A percentile compares a stretch with the other conserved stretches of the same genome.
phyloP scores from a whole-genome alignment of 257 asterid species.

The Knoxia roxburghii region DNA sequence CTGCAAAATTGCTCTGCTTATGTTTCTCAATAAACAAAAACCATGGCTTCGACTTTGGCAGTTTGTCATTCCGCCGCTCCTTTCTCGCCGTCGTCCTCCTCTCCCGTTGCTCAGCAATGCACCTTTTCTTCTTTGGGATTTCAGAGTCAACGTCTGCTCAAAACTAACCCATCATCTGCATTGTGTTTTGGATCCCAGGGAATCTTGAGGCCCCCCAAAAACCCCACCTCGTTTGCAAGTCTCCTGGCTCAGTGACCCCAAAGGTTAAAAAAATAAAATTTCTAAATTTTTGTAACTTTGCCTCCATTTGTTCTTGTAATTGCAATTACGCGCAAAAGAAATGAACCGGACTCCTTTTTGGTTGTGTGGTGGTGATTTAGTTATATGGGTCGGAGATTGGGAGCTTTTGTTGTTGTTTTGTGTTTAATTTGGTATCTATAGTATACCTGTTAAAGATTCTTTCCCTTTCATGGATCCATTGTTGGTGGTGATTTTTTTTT shows the following conservation, averaged over 20 bases:
- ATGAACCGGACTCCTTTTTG: no score
- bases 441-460: background rate
- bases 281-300: no score
- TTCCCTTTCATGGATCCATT: no score
- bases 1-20: no score
- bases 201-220: constrained; percentile 26
- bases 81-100: constrained; percentile 22
- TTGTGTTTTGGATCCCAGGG: constrained; percentile 28
- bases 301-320: background rate
- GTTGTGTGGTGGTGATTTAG: no score
- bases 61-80: no score
- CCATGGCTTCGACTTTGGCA: constrained; percentile 35
- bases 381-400: no score
- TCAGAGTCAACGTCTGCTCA: constrained; percentile 25
- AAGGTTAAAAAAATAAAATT: no score
- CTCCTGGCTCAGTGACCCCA: constrained; percentile 37
- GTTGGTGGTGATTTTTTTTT: no score
- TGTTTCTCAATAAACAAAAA: no score
- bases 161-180: constrained; percentile 18
- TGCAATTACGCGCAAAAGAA: no score
- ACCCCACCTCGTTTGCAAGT: constrained; percentile 30
- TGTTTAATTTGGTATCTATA: background rate
- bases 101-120: constrained; percentile 20
- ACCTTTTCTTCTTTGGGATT: constrained; percentile 20
- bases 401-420: no score